Evolutionary conservation across 768 basidiomycete species (phyloP).

Genomic region (Lactarius pseudohatsudake): DNA sequence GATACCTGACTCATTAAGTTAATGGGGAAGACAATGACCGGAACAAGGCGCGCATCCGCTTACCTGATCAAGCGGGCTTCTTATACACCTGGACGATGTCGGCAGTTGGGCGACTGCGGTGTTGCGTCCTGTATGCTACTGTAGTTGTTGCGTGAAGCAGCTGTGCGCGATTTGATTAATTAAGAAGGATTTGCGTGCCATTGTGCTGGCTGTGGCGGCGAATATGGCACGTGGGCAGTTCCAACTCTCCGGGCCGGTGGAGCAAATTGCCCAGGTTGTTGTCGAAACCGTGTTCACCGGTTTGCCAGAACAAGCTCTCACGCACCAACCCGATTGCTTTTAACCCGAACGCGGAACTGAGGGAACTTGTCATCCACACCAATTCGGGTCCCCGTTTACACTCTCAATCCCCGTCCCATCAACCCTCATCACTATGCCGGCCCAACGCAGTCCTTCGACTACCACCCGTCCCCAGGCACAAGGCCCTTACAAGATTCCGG

Average conservation of each 20-base stretch:
- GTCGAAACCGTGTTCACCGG: background rate
- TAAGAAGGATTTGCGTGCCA: background rate
- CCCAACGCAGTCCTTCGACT: slow-evolving; percentile 14
- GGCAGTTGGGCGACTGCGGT: background rate
- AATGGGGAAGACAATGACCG: slow-evolving; percentile 14
- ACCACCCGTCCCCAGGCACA: slow-evolving; percentile 4
- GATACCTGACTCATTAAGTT: background rate
- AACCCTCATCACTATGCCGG: slow-evolving; percentile 14
- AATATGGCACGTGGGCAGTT: background rate
- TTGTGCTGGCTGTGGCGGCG: background rate
- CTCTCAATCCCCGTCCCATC: slow-evolving; percentile 4
- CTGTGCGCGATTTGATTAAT: background rate
- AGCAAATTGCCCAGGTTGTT: background rate
- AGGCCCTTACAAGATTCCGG: slow-evolving; percentile 6
- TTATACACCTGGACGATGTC: background rate
- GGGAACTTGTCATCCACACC: background rate
- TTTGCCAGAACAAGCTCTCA: background rate
- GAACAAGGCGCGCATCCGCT: background rate
- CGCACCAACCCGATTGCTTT: background rate
- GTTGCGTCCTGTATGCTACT: background rate
- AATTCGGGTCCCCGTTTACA: slow-evolving; percentile 8
- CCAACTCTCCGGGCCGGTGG: background rate
- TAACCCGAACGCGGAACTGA: background rate
- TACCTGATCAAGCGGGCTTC: background rate
- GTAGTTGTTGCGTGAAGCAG: background rate